Conservation (phyloP, 108 stramenopile species). For the Nannochloropsis salina region DNA sequence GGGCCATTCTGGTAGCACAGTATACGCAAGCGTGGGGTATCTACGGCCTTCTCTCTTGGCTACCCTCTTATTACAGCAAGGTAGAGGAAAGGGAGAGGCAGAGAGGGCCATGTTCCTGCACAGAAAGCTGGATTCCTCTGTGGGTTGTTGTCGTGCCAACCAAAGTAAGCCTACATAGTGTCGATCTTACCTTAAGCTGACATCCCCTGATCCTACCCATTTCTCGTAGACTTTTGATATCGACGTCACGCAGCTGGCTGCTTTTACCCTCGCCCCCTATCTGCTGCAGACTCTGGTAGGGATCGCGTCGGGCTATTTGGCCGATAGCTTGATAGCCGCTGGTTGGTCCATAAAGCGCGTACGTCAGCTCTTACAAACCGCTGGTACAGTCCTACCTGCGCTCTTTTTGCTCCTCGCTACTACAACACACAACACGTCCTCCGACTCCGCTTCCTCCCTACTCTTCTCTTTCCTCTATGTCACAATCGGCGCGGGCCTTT, state of each 20-base stretch:
- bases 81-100: neutral
- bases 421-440: neutral
- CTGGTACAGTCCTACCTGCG: slow-evolving; percentile 31
- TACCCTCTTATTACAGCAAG: slow-evolving; percentile 26
- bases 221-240: slow-evolving; percentile 26
- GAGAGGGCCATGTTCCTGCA: neutral
- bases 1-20: slow-evolving; percentile 47
- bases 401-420: slow-evolving; percentile 18
- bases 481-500: slow-evolving; percentile 25
- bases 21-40: slow-evolving; percentile 48
- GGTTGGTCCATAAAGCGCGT: slow-evolving; percentile 29
- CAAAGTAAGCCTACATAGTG: too few relatives aligned
- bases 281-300: slow-evolving; percentile 33
- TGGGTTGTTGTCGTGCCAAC: too few relatives aligned
- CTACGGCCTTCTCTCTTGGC: slow-evolving; percentile 40
- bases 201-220: neutral
- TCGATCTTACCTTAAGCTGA: too few relatives aligned
- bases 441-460: slow-evolving; percentile 22
- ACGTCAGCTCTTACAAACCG: slow-evolving; percentile 27
- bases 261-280: slow-evolving; percentile 30
- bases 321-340: slow-evolving; percentile 25
- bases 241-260: slow-evolving; percentile 23
- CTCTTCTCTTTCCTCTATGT: neutral
- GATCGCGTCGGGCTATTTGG: slow-evolving; percentile 15
- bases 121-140: too few relatives aligned